These are phyloP conservation scores for Ochromonadaceae sp. DNA, from an alignment of 352 stramenopile genomes.

Conservation along the genomic window DNA sequence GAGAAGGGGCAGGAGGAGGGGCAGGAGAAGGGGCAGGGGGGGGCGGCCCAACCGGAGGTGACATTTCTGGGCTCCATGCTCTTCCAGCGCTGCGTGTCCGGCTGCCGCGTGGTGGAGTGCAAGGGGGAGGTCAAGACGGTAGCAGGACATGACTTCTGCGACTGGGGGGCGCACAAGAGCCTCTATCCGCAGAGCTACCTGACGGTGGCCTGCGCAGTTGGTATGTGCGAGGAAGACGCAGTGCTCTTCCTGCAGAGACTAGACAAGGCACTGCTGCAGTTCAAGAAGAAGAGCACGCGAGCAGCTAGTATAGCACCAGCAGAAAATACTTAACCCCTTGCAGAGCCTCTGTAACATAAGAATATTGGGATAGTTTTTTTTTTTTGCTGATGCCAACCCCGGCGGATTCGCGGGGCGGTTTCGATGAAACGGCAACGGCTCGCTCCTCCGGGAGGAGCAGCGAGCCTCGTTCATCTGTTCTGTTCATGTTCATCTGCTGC, in stretches of 20 bases:
- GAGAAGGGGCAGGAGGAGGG: too few species aligned
- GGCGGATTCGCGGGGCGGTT: too few species aligned
- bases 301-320: too few species aligned
- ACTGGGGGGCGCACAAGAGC: conserved; percentile 71
- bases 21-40: conserved; percentile 13
- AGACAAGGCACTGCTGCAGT: conserved; percentile 71
- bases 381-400: too few species aligned
- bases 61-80: conserved; percentile 93
- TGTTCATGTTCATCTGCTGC: too few species aligned
- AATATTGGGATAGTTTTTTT: too few species aligned
- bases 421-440: too few species aligned
- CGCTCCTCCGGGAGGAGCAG: too few species aligned
- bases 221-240: conserved; percentile 71
- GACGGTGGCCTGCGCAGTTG: conserved; percentile 88
- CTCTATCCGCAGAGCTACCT: conserved; percentile 76
- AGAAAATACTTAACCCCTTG: too few species aligned
- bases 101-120: conserved; percentile 72
- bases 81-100: conserved; percentile 86
- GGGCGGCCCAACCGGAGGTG: conserved; percentile 38
- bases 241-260: conserved; percentile 74
- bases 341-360: too few species aligned
- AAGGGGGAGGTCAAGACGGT: conserved; percentile 60
- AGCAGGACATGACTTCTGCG: conserved; percentile 59
- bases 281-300: conserved; percentile 40
- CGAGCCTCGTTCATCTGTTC: too few species aligned